Conservation (phyloP, 495 filamentous ascomycete species). For the Penicillium angulare region DNA sequence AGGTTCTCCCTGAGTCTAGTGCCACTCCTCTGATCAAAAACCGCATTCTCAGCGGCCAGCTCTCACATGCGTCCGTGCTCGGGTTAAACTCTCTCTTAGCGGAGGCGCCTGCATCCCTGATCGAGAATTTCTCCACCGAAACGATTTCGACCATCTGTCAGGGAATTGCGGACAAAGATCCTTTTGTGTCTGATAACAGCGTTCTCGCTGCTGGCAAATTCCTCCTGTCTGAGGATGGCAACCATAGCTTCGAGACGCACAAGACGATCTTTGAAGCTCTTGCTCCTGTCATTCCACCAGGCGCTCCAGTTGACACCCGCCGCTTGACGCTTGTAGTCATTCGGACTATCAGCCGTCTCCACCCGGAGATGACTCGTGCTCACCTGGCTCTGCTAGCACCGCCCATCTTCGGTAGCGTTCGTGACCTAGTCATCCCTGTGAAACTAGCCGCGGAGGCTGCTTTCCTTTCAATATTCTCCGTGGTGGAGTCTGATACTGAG, state of each 20-base stretch:
- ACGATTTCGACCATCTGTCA: conserved; percentile 73
- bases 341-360: conserved; percentile 74
- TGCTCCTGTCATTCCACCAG: conserved; percentile 69
- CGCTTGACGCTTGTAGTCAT: conserved; percentile 86
- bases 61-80: conserved; percentile 68
- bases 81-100: conserved; percentile 85
- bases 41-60: conserved; percentile 70
- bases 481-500: conserved; percentile 78
- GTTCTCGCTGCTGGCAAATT: conserved; percentile 96
- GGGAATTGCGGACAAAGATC: conserved; percentile 71
- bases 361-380: conserved; percentile 72
- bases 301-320: conserved; percentile 75
- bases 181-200: conserved; percentile 83
- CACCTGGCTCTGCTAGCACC: conserved; percentile 76
- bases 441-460: conserved; percentile 94
- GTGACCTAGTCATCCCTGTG: conserved; percentile 92
- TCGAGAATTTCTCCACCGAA: conserved; percentile 65
- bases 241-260: conserved; percentile 57
- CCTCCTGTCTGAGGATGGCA: conserved; percentile 61
- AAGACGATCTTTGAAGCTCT: conserved; percentile 79
- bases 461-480: conserved; percentile 89
- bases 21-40: conserved; percentile 71
- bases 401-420: conserved; percentile 84
- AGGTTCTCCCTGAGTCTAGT: conserved; percentile 67
- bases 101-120: conserved; percentile 68